Evolutionary conservation across 257 asterid genomes (phyloP), one percentile per base, ranked within the genome.

Genomic region (Haberlea rhodopensis): DNA sequence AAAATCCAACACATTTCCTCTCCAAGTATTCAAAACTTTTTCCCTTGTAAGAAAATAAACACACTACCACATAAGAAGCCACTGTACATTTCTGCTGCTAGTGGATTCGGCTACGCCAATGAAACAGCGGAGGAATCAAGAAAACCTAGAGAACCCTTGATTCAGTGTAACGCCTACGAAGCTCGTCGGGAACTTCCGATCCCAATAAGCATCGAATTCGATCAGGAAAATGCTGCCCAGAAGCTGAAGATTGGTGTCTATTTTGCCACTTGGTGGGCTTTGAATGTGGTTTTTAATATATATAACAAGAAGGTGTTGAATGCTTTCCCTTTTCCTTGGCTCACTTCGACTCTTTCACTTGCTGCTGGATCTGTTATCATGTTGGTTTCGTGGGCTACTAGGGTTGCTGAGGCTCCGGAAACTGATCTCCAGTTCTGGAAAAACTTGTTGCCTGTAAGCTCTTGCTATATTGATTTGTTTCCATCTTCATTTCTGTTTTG

Each of bases 241-340:
- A 88, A 79, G 87, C 43, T 83, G 8, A 86, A 84, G 74, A 88
- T 91, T 46, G 91, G 95, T 0, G 48, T 80, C 6, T 91, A 91
- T 60, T 88, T 91, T 73, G 95, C 91, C 26, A 83, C 90, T 0
- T 91, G 97, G 97, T 88, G 97, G 97, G 83, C 87, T 1, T 52
- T 91, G 56, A 91, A 91, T 57, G 97, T 91, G 11, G 77, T 88
- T 48, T 91, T 91, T 81, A 91, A 91, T 26, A 88, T 88, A 16
- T 91, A 88, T 68, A 86, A 91, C 81, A 91, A 91, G 79, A 91
- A 91, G 43, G 97, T 88, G 1, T 75, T 91, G 61, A 91, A 91
- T 56, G 97, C 84, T 1, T 91, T 88, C 13, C 94, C 97, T 16
- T 91, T 91, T 61, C 97, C 97, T 0, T 90, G 97, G 97, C 94